A percentile compares a stretch with the other conserved stretches of the same genome.
Conservation (phyloP, 371 early-diverging fungal species). For the Encephalitozoon romaleae region DNA sequence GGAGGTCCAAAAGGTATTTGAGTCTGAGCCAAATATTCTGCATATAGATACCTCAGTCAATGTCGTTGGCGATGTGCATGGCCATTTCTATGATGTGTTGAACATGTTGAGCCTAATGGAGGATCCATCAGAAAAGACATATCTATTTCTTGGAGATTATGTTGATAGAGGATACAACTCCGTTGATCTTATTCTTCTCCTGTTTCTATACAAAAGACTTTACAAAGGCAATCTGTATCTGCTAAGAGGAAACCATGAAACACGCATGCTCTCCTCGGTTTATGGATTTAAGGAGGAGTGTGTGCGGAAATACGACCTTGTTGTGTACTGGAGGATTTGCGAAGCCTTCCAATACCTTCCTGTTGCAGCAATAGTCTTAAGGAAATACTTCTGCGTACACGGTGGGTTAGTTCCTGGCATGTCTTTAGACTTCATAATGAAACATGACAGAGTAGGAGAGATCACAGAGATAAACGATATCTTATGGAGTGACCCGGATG, state of each 20-base stretch:
- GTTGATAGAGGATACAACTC: slow-evolving; percentile 58
- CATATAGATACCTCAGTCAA: slow-evolving; percentile 31
- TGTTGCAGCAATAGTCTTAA: slow-evolving; percentile 43
- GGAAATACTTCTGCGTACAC: slow-evolving; percentile 56
- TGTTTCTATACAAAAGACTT: slow-evolving; percentile 43
- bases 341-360: slow-evolving; percentile 54
- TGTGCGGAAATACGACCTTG: slow-evolving; percentile 32
- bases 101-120: slow-evolving; percentile 49
- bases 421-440: slow-evolving; percentile 13
- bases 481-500: slow-evolving; percentile 57
- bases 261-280: slow-evolving; percentile 21
- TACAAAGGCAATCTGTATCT: slow-evolving; percentile 37
- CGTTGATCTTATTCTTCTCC: slow-evolving; percentile 47
- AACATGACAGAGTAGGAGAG: slow-evolving; percentile 46
- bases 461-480: slow-evolving; percentile 37
- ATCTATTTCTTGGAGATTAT: slow-evolving; percentile 59
- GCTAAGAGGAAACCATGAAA: slow-evolving; percentile 58
- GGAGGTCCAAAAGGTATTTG: slow-evolving; percentile 26
- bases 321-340: slow-evolving; percentile 42
- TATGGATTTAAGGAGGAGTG: slow-evolving; percentile 59
- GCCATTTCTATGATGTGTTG: slow-evolving; percentile 58
- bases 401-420: slow-evolving; percentile 56
- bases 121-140: slow-evolving; percentile 12
- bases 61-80: slow-evolving; percentile 60
- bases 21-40: slow-evolving; percentile 43